Base-by-base conservation (phyloP, 441 rosid species). In the Breynia disticha region DNA sequence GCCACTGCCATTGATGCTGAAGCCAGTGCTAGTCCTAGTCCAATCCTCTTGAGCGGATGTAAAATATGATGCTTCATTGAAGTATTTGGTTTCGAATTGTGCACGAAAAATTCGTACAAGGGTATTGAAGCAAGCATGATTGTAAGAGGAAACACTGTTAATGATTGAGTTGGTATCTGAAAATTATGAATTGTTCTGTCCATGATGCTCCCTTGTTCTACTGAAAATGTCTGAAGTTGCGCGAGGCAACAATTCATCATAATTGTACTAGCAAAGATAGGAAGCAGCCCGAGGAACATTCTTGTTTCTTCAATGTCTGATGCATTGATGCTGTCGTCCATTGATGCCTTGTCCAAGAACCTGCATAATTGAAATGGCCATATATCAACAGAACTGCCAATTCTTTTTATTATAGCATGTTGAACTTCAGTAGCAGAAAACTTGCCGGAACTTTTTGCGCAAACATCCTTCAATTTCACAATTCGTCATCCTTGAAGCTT, bases 231-330 rank as follows among this genome's bases (percentile, higher is more conserved):
- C 32, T 65, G 69, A 5, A 84, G 66, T 55, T 79, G 84, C 19
- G 87, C 86, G 4, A 79, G 45, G 64, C 82, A 79, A 19, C 80
- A 73, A 60, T 67, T 81, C 83, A 72, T 75, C 69, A 74, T 48
- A 59, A 84, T 77, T 5, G 86, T 79, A 79, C 80, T 68, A 2
- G 16, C 72, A 24, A 79, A 81, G 19, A 81, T 79, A 18, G 87
- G 91, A 46, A 59, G 64, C 21, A 84, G 70, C 32, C 79, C 72
- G 1, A 77, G 46, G 64, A 81, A 72, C n/a, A 71, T 67, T 70
- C 56, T 76, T 66, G 80, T 66, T 75, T 81, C 82, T 45, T 77
- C 76, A 16, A 84, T 73, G 8, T 76, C 63, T 21, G 55, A 51
- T 43, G 50, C 60, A 20, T 67, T 64, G 43, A 75, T 48, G 11